Conservation (phyloP, 176 grass and related monocot genomes). For the barley (Hordeum vulgare) region MorexV3_pseudomolecules_assembly NC_058518.1:424398121-424398620, state of each 20-base stretch:
- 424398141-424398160: not conserved
- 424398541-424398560: not conserved
- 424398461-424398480: not conserved
- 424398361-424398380: not conserved
- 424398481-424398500: not conserved
- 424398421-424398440: not conserved
- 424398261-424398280: not conserved
- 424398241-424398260: not conserved
- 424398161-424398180: not conserved
- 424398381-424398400: too few species aligned
- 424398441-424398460: not conserved
- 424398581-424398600: not conserved
- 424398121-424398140: not conserved
- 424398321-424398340: not conserved
- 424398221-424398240: not conserved
- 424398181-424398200: not conserved
- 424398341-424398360: not conserved
- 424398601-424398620: not conserved
- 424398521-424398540: not conserved
- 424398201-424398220: too few species aligned
- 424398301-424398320: not conserved
- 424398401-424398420: not conserved
- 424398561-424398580: not conserved
- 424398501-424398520: not conserved
- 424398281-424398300: not conserved